A percentile compares a stretch with the other conserved stretches of the same genome.
These are phyloP conservation scores for Dioszegia hungarica DNA, from an alignment of 768 basidiomycete genomes.

Conservation along the genomic window DNA sequence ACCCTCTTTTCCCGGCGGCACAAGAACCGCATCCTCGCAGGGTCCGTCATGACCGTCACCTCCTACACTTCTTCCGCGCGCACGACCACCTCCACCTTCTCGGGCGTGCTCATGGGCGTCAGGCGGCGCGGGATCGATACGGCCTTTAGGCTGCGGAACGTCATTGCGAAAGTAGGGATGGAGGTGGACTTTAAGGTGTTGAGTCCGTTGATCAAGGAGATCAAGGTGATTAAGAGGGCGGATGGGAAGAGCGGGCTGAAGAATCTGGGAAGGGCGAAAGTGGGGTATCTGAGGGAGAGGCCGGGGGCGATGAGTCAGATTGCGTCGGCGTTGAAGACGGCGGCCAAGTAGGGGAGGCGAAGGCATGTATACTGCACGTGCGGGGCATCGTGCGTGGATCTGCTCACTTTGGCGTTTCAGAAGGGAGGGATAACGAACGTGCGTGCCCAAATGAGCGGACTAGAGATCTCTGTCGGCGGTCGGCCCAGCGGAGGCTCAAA, in stretches of 20 bases:
- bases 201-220: constrained; percentile 80
- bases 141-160: constrained; percentile 81
- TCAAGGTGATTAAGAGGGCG: constrained; percentile 60
- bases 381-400: too few species aligned
- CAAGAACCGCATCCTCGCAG: constrained; percentile 65
- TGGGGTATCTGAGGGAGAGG: constrained; percentile 45
- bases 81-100: constrained; percentile 60
- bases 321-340: constrained; percentile 40
- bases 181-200: constrained; percentile 87
- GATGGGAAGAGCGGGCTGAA: constrained; percentile 20
- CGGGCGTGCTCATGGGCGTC: constrained; percentile 79
- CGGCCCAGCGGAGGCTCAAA: too few species aligned
- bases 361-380: neutral
- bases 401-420: too few species aligned
- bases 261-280: constrained; percentile 34
- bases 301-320: constrained; percentile 41
- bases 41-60: constrained; percentile 77
- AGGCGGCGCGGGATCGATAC: constrained; percentile 63
- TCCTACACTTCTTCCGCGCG: constrained; percentile 64
- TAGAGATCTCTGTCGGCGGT: too few species aligned
- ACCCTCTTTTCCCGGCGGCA: constrained; percentile 69
- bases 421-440: too few species aligned
- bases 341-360: neutral
- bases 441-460: too few species aligned
- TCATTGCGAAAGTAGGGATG: constrained; percentile 83